Evolutionary conservation across 2,329 filamentous ascomycete genomes (phyloP), one percentile per base, ranked within the genome.

Genomic region (Alternaria dauci): DNA sequence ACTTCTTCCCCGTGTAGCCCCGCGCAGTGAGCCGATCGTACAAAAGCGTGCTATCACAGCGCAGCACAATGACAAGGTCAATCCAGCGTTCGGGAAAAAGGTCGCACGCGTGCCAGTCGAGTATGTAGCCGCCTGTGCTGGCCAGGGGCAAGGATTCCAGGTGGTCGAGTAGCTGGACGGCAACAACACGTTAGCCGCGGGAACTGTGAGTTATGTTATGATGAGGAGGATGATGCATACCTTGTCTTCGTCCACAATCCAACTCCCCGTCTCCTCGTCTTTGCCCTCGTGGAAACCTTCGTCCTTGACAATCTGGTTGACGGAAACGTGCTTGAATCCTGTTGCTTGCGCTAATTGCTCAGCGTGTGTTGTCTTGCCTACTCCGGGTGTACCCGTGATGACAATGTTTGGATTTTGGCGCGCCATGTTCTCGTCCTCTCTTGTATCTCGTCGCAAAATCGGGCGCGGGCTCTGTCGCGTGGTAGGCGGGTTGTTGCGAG

Each of bases 41-140:
- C 3, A 97, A 85, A 14, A 90, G 83, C 20, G 87, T 88, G 18
- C 92, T 93, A 70, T 95, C 89, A 57, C 91, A 92, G 46, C 95
- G 86, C 65, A 99, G 80, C 56, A 99, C 95, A 5, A 98, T 91
- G 1, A 99, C 94, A 2, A 99, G 86, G 77, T 99, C 95, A 74
- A 99, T 91, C 92, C 94, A 96, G 74, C 91, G 91, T 76, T 91
- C 89, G 2, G 95, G 95, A 75, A 98, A 98, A 23, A 98, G 81
- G 73, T 98, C 95, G 81, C 94, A 98, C 2, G 94, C 94, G 80
- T 99, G 95, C 94, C 95, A 99, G 81, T 99, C 95, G 74, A 99
- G 91, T 70, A 99, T 88, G 78, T 88, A 92, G 20, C 95, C 95
- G 58, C 94, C 94, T 20, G 86, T 81, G 64, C 89, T 52, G 59